Percentiles rank a stretch among this genome's conserved stretches.
phyloP scores from a whole-genome alignment of 352 stramenopile genomes.

The Elongisporangium senticosum region DNA sequence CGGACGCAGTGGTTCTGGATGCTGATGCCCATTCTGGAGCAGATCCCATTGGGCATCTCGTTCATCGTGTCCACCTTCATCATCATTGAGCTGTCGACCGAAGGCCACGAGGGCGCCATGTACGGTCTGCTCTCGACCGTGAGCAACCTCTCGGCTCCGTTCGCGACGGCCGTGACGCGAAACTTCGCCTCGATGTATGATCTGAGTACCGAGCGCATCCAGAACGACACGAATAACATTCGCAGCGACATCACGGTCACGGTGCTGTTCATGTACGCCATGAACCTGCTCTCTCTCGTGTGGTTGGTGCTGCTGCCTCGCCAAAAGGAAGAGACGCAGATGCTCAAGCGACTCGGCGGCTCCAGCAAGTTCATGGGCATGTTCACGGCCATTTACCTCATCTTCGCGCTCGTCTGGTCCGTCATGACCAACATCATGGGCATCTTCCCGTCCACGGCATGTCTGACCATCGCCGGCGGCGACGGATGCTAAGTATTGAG shows the following conservation, averaged over 20 bases:
- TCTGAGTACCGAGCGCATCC: conserved; percentile 38
- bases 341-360: conserved; percentile 55
- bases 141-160: conserved; percentile 40
- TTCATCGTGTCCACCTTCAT: conserved; percentile 60
- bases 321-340: conserved; percentile 60
- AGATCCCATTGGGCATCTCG: conserved; percentile 40
- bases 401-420: conserved; percentile 44
- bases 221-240: conserved; percentile 38
- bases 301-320: conserved; percentile 52
- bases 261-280: conserved; percentile 42
- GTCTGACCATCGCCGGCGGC: conserved; percentile 49
- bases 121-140: conserved; percentile 63
- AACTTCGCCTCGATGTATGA: conserved; percentile 38
- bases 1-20: conserved; percentile 54
- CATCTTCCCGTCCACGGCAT: conserved; percentile 49
- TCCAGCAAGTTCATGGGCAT: conserved; percentile 45
- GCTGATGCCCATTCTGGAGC: conserved; percentile 30
- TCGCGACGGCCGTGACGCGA: conserved; percentile 32
- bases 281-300: conserved; percentile 43
- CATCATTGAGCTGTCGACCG: conserved; percentile 45
- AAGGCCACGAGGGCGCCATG: conserved; percentile 58
- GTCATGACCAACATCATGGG: conserved; percentile 56
- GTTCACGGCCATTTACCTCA: conserved; percentile 33
- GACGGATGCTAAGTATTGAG: conserved; percentile 24
- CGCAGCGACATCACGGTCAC: conserved; percentile 46